Conservation (phyloP, 2,329 filamentous ascomycete genomes). For the Fusarium denticulatum region DNA sequence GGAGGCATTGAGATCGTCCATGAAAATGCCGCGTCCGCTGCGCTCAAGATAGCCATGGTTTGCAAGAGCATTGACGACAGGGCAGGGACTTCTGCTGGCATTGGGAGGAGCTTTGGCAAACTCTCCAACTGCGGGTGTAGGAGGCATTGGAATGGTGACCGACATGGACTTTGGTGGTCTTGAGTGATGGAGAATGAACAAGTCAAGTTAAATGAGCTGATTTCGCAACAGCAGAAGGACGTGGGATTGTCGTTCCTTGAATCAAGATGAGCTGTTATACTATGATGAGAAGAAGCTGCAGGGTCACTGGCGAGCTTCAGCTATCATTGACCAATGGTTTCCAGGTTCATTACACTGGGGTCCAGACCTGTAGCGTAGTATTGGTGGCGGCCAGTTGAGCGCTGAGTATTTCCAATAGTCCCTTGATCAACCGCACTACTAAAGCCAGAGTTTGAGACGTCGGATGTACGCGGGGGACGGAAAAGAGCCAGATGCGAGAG, state of each 20-base stretch:
- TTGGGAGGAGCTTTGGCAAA: neutral
- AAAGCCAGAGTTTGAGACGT: neutral
- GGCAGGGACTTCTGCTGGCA: conserved; percentile 21
- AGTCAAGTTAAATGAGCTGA: neutral
- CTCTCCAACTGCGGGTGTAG: neutral
- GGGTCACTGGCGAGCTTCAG: neutral
- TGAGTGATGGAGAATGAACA: neutral
- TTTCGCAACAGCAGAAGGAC: neutral
- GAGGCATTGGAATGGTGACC: neutral
- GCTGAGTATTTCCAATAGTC: neutral
- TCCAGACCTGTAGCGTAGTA: neutral
- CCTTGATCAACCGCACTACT: neutral
- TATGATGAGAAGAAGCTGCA: neutral
- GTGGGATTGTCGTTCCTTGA: neutral
- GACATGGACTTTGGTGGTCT: neutral
- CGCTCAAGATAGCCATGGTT: conserved; percentile 24
- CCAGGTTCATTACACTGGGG: neutral
- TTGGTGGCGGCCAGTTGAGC: neutral
- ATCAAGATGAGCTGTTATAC: neutral
- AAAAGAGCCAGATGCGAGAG: neutral
- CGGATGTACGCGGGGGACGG: neutral
- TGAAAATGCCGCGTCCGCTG: neutral
- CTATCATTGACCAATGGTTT: neutral
- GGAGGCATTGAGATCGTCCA: conserved; percentile 6
- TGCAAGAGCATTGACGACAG: conserved; percentile 13